Conservation (phyloP, 1,284 basidiomycete species). For the Sporisorium reilianum region DNA sequence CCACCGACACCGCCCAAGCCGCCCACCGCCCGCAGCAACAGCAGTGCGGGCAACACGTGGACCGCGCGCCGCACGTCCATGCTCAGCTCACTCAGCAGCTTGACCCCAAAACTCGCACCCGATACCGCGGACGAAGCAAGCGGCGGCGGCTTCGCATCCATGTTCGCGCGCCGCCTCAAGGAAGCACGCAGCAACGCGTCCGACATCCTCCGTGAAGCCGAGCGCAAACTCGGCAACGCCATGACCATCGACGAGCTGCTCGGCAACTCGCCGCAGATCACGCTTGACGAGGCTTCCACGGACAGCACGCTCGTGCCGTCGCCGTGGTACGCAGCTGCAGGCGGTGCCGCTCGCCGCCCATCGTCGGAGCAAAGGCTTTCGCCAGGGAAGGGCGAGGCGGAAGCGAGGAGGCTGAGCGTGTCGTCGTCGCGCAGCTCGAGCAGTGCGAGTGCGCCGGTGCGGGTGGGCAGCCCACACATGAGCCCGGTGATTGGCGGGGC, state of each 20-base stretch:
- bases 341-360: conserved; percentile 7
- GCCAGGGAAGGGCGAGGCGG: neutral
- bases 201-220: conserved; percentile 37
- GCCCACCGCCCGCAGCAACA: neutral
- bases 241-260: conserved; percentile 48
- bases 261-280: conserved; percentile 16
- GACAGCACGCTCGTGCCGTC: conserved; percentile 2
- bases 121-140: neutral
- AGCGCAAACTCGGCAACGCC: conserved; percentile 44
- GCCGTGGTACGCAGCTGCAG: conserved; percentile 31
- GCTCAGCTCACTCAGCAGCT: conserved; percentile 21
- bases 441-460: neutral
- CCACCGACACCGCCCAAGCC: conserved; percentile 29
- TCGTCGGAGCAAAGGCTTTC: conserved; percentile 2
- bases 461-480: conserved; percentile 7
- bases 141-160: conserved; percentile 12
- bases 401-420: conserved; percentile 12
- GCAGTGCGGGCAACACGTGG: conserved; percentile 8
- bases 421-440: conserved; percentile 7
- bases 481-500: conserved; percentile 22
- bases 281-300: conserved; percentile 14
- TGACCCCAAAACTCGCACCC: conserved; percentile 1
- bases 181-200: conserved; percentile 33
- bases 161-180: conserved; percentile 36
- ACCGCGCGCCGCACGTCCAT: conserved; percentile 20